Conservation (phyloP, 495 filamentous ascomycete genomes). For the Penicillium chermesinum region DNA sequence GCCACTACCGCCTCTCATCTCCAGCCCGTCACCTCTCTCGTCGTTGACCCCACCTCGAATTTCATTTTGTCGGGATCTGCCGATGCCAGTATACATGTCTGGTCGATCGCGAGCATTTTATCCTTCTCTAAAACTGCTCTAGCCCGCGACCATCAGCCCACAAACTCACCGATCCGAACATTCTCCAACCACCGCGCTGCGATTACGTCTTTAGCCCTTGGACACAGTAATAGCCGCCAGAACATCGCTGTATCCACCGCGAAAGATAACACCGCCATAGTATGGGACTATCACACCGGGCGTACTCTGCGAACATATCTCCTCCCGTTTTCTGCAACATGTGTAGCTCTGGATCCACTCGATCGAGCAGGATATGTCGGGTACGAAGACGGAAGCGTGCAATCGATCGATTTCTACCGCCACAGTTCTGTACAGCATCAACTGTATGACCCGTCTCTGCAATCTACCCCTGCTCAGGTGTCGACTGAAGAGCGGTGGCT, state of each 20-base stretch:
- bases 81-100: slow-evolving; percentile 85
- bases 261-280: slow-evolving; percentile 73
- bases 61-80: slow-evolving; percentile 83
- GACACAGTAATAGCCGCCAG: slow-evolving; percentile 60
- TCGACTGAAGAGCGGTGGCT: slow-evolving; percentile 54
- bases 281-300: slow-evolving; percentile 85
- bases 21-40: slow-evolving; percentile 73
- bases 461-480: slow-evolving; percentile 55
- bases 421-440: slow-evolving; percentile 44
- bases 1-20: slow-evolving; percentile 85
- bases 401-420: slow-evolving; percentile 72
- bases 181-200: slow-evolving; percentile 76
- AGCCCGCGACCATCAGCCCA: slow-evolving; percentile 31
- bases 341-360: slow-evolving; percentile 72
- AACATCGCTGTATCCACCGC: slow-evolving; percentile 75
- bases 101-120: slow-evolving; percentile 72
- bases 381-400: slow-evolving; percentile 77
- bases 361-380: slow-evolving; percentile 78
- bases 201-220: slow-evolving; percentile 64
- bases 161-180: slow-evolving; percentile 56
- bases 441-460: slow-evolving; percentile 50
- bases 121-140: slow-evolving; percentile 50
- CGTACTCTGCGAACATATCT: slow-evolving; percentile 71
- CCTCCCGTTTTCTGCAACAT: slow-evolving; percentile 64
- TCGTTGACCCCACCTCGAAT: slow-evolving; percentile 63